Conservation (phyloP, 2,329 filamentous ascomycete species). For the Verticillium nonalfalfae region DNA sequence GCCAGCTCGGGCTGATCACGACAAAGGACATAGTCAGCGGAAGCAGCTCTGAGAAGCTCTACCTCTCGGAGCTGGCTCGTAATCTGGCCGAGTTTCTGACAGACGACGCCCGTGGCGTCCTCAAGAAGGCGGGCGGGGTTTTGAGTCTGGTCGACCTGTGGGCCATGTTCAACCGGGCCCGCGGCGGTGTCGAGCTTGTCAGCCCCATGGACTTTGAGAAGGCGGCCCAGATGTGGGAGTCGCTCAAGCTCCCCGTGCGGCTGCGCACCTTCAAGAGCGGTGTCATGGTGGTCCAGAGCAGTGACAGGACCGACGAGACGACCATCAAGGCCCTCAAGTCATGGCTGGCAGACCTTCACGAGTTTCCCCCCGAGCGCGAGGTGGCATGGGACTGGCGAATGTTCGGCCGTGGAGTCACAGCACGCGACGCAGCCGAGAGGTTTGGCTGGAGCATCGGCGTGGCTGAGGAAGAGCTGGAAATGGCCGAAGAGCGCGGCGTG, state of each 20-base stretch:
- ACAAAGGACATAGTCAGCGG: conserved; percentile 89
- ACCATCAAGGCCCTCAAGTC: conserved; percentile 69
- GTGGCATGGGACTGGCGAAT: conserved; percentile 67
- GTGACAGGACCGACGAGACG: conserved; percentile 84
- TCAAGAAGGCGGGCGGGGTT: conserved; percentile 77
- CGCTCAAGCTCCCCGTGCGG: conserved; percentile 76
- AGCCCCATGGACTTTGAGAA: conserved; percentile 89
- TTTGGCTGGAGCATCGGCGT: conserved; percentile 98
- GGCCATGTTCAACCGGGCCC: conserved; percentile 89
- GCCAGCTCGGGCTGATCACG: conserved; percentile 80
- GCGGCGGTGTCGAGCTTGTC: conserved; percentile 90
- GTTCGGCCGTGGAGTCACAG: conserved; percentile 82
- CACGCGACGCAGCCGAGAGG: conserved; percentile 78
- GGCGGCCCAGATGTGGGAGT: conserved; percentile 83
- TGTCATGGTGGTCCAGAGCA: conserved; percentile 85
- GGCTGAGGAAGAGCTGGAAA: conserved; percentile 89
- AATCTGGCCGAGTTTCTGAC: conserved; percentile 86
- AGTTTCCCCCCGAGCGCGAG: conserved; percentile 56
- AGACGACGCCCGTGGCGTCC: conserved; percentile 72
- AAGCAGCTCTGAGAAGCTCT: conserved; percentile 70
- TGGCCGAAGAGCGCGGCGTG: conserved; percentile 87
- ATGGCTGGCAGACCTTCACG: conserved; percentile 73
- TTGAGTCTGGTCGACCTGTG: conserved; percentile 87
- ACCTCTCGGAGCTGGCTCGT: conserved; percentile 78
- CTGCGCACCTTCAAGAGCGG: conserved; percentile 87